Percentiles rank a stretch among this genome's conserved stretches.
Evolutionary conservation across 2,329 filamentous ascomycete species (phyloP).

Genomic region (Beauveria scarabaeidicola): DNA sequence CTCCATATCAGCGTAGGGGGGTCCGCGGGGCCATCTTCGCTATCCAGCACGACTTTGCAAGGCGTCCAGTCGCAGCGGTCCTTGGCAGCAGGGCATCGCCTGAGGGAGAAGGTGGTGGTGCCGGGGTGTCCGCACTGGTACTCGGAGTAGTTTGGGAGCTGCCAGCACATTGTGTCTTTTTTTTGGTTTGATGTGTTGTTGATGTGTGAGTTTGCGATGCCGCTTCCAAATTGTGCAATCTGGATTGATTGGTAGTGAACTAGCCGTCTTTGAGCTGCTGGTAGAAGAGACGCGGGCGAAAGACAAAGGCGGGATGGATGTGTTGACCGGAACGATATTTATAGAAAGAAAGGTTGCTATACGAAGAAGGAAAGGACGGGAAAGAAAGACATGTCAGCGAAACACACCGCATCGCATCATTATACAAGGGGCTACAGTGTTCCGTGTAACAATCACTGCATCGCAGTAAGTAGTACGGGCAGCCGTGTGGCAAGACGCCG

Average conservation of each 20-base stretch:
- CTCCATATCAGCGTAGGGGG: not conserved
- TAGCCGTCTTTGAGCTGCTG: too few relatives aligned
- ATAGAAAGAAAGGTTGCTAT: too few relatives aligned
- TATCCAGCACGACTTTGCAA: too few relatives aligned
- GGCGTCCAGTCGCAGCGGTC: not conserved
- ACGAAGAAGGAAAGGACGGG: too few relatives aligned
- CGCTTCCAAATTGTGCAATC: too few relatives aligned
- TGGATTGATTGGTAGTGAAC: too few relatives aligned
- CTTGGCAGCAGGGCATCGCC: not conserved
- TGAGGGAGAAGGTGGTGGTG: not conserved
- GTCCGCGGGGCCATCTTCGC: not conserved
- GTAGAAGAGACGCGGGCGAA: too few relatives aligned
- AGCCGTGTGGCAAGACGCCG: not conserved
- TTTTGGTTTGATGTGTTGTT: not conserved
- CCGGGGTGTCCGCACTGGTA: not conserved
- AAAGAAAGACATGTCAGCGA: not conserved
- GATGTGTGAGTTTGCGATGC: too few relatives aligned
- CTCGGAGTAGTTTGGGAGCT: not conserved
- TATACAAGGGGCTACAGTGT: not conserved
- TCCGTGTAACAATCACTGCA: not conserved
- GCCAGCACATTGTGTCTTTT: not conserved
- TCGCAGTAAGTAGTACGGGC: not conserved
- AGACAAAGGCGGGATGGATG: too few relatives aligned
- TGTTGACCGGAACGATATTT: too few relatives aligned
- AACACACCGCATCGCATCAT: not conserved